Evolutionary conservation across 164 flowering plant species (phyloP), one percentile per base, ranked within the genome.

Genomic region (Chloranthus sessilifolius): DNA sequence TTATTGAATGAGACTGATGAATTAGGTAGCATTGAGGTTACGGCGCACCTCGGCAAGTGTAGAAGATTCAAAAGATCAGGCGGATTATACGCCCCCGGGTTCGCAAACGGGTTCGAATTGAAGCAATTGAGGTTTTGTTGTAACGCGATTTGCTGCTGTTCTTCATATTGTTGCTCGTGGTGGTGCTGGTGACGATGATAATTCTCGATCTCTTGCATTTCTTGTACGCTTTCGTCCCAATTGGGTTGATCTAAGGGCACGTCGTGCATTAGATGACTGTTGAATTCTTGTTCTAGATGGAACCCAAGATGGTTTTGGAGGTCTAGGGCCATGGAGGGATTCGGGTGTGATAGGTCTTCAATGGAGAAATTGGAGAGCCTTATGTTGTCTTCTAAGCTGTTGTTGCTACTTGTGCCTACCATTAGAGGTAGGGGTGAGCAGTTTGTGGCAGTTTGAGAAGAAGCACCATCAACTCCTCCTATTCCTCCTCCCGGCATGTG

Each of bases 1-100:
- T 45, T 66, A 1, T 63, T 43, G 45, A 79, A 72, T 31, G 77
- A 58, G 21, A 73, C 59, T n/a, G 85, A 65, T 21, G 74, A 60
- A 38, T 59, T 68, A 0, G 82, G 71, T 14, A 72, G 59, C 50
- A 71, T 41, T 11, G 80, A 51, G 0, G 76, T 36, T 11, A 65
- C 25, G 2, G 77, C 42, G 67, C 70, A 77, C 46, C 69, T 62
- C 4, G 85, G 81, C 19, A 75, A 31, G 47, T 76, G 78, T 23
- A 83, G 40, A 30, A 81, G 73, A 45, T 76, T 73, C 52, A 80
- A 74, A 47, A 80, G 82, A 61, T 78, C 79, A 0, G 85, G 75
- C 5, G 81, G 52, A 25, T 59, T 30, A 47, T 55, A 58, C 1
- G 63, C 49, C n/a, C n/a, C n/a, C 8, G 64, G 29, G 38, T 55